Conservation (phyloP, 305 asterid genomes). For the Fraxinus nigra region DNA sequence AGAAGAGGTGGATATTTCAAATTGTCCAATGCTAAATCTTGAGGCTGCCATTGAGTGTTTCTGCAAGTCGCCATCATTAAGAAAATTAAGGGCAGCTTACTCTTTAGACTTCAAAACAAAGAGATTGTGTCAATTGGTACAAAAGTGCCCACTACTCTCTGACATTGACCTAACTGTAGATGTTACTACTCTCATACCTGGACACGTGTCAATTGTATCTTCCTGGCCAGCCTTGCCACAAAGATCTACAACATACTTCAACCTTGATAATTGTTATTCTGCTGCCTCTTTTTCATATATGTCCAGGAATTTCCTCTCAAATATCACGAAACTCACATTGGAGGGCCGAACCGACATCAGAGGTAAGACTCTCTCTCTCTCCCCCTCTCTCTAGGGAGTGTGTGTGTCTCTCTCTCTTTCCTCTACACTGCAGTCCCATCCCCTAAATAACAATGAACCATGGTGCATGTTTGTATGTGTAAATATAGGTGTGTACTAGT, state of each 20-base stretch:
- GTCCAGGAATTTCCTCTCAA: constrained; percentile 35
- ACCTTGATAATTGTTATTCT: constrained; percentile 21
- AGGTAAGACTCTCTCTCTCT: constrained; percentile 46
- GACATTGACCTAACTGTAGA: constrained; percentile 71
- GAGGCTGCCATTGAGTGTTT: constrained; percentile 56
- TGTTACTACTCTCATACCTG: constrained; percentile 57
- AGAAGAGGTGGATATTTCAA: constrained; percentile 78
- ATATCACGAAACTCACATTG: constrained; percentile 57
- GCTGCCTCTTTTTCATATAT: constrained; percentile 28
- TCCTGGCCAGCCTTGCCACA: constrained; percentile 39
- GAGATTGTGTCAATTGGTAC: constrained; percentile 48
- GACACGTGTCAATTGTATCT: constrained; percentile 48
- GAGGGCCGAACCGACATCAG: constrained; percentile 72
- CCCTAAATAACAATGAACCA: neutral
- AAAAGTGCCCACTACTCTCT: constrained; percentile 51
- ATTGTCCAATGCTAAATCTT: constrained; percentile 66
- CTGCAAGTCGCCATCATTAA: constrained; percentile 68
- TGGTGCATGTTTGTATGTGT: neutral
- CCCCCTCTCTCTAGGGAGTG: neutral
- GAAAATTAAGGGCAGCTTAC: constrained; percentile 64
- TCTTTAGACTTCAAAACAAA: constrained; percentile 40
- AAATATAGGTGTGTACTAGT: neutral
- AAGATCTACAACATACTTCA: constrained; percentile 27
- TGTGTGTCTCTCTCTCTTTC: neutral
- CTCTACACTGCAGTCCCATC: neutral